These are phyloP conservation scores for Ogataea degrootiae DNA, from an alignment of 805 yeast genomes.

Conservation along the genomic window DNA sequence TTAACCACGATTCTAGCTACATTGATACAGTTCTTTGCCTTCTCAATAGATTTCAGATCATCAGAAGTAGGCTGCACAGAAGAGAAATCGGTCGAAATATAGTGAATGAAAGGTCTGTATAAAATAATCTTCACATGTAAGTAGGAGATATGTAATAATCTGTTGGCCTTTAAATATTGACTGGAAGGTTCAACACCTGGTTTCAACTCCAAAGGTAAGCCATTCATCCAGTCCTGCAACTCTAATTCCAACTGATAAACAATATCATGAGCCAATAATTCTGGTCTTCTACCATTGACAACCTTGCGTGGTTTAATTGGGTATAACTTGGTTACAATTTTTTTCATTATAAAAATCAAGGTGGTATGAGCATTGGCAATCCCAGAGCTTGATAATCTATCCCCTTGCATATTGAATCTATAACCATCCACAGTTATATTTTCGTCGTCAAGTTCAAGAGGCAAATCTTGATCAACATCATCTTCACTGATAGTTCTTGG, in stretches of 20 bases:
- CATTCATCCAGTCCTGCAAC: constrained; percentile 65
- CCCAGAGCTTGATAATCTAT: constrained; percentile 61
- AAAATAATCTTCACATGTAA: constrained; percentile 75
- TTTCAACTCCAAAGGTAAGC: constrained; percentile 63
- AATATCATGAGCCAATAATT: constrained; percentile 29
- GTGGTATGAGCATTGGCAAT: constrained; percentile 85
- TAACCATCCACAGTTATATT: constrained; percentile 68
- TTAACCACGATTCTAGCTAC: constrained; percentile 80
- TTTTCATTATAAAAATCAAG: constrained; percentile 63
- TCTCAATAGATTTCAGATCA: constrained; percentile 59
- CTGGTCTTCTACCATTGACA: constrained; percentile 27
- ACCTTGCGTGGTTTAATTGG: constrained; percentile 52
- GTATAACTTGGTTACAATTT: constrained; percentile 67
- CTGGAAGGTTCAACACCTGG: constrained; percentile 69
- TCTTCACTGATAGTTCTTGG: constrained; percentile 74
- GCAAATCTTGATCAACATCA: constrained; percentile 84
- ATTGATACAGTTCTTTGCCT: constrained; percentile 79
- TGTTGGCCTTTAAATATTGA: constrained; percentile 66
- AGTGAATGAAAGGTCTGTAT: constrained; percentile 86
- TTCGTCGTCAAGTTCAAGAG: constrained; percentile 82
- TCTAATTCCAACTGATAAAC: constrained; percentile 66
- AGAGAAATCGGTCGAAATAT: constrained; percentile 53
- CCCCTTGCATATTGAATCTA: constrained; percentile 36
- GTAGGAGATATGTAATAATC: constrained; percentile 66
- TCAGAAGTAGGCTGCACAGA: constrained; percentile 22